Evolutionary conservation across 2,329 filamentous ascomycete species (phyloP), one percentile per base, ranked within the genome.

Genomic region (Harringtonia aguacate): DNA sequence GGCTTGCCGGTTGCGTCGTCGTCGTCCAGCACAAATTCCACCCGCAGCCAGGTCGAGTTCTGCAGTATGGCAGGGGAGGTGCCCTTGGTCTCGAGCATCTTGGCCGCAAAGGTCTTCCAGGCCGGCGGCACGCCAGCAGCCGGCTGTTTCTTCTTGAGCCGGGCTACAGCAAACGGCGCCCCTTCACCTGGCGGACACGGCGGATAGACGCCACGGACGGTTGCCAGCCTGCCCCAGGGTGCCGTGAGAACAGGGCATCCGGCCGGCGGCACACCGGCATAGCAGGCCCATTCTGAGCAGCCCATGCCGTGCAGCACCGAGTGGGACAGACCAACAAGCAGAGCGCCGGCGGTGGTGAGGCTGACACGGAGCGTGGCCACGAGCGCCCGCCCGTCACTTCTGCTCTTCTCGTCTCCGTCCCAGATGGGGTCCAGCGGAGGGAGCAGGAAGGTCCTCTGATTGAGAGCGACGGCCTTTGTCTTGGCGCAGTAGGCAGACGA

Each of bases 341-440:
- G 60, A 12, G 66, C 66, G 3, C 75, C 75, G 0, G 70, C 72
- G 2, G 72, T 77, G 7, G 75, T 78, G 41, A 79, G 55, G 48
- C 75, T 74, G 9, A 70, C 64, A 39, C 69, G 67, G 15, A 79
- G 65, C 8, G 70, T 75, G 3, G 69, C 74, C 4, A 64, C 48
- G 20, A 73, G 57, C 3, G 71, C 48, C 21, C 55, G 50, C 28
- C 44, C 38, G 15, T 50, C 46, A 8, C 37, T 36, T 8, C 47
- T 24, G 45, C 48, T 46, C n/a, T 34, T 30, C 37, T 58, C 55
- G 24, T 52, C 55, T 24, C 62, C 58, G 27, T 54, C 53, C 34
- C 51, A 45, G 15, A 54, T 46, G n/a, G 56, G 53, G 41, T 56
- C 50, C 36, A 54, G 46, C 14, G 62, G 46, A 21, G 66, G 57